These are phyloP conservation scores for Paecilomyces sp. DNA, from an alignment of 2,329 filamentous ascomycete genomes.

Conservation along the genomic window DNA sequence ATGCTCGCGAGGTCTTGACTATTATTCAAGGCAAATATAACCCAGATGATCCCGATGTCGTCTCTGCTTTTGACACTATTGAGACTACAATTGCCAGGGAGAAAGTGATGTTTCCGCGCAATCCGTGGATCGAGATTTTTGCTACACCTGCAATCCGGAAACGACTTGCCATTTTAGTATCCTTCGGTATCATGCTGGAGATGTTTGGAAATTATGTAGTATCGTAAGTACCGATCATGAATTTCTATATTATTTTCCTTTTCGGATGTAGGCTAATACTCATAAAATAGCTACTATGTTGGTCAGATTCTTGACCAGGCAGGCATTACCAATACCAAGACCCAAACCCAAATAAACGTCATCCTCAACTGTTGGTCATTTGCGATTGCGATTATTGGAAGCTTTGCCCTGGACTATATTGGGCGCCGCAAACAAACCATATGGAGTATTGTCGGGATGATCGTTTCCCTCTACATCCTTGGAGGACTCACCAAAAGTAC, in stretches of 20 bases:
- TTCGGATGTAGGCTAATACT: too few species aligned
- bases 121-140: constrained; percentile 55
- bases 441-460: not conserved
- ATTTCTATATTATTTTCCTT: too few species aligned
- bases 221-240: constrained; percentile 4
- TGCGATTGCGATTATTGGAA: constrained; percentile 4
- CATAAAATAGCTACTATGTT: constrained; percentile 16
- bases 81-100: not conserved
- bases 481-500: constrained; percentile 6
- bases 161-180: constrained; percentile 55
- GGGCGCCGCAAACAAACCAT: constrained; percentile 1
- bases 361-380: constrained; percentile 4
- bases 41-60: not conserved
- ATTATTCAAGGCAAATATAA: not conserved
- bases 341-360: constrained; percentile 4
- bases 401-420: constrained; percentile 2
- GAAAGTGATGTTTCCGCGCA: constrained; percentile 37
- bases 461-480: constrained; percentile 1
- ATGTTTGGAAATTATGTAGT: constrained; percentile 25
- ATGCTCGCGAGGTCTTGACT: not conserved
- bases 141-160: constrained; percentile 58
- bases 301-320: constrained; percentile 22
- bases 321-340: constrained; percentile 21
- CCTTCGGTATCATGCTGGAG: constrained; percentile 50
- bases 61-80: not conserved